Evolutionary conservation across 2,329 filamentous ascomycete genomes (phyloP), one percentile per base, ranked within the genome.

Genomic region (Parafenestella ontariensis): DNA sequence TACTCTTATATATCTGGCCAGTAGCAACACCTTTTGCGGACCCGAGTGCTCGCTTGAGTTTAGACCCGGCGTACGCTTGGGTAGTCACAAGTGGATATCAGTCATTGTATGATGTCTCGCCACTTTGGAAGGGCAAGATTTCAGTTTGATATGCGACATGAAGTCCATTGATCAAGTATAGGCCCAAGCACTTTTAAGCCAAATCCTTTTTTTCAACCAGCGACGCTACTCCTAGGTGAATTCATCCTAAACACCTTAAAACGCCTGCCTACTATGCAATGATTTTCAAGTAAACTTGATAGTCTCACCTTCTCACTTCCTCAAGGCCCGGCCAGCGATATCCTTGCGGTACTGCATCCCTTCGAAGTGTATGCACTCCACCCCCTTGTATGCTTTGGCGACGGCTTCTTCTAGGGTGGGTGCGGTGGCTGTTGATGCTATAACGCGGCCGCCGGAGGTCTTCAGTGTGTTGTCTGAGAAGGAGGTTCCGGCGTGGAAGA

Each of bases 401-500:
- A 98, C 91, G 0, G 95, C 95, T 47, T 90, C 88, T 67, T 91
- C 86, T 1, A 99, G 85, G 11, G 88, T 90, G 1, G 84, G 82
- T 0, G 87, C 89, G 1, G 88, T 89, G 1, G 93, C 90, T 33
- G 91, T 96, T n/a, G 92, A 88, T 15, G 94, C 93, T 70, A 99
- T 96, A 29, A 99, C 95, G 52, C 95, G 88, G 1, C 95, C 95
- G 42, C 95, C 95, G 0, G 89, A 85, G 0, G 92, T 94, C 69
- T 87, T 83, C 18, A 98, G 81, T 58, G 87, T 81, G 17, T 78
- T 80, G 31, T 86, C 83, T 18, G 80, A 79, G 9, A 84, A 80
- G 34, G 83, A 83, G 2, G 95, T 99, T 24, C 95, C 95, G 5
- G 95, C 95, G 72, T 99, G 95, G 85, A 99, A 99, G 58, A 97